Evolutionary conservation across 768 basidiomycete genomes (phyloP), one percentile per base, ranked within the genome.

Genomic region (Trametes cingulata): DNA sequence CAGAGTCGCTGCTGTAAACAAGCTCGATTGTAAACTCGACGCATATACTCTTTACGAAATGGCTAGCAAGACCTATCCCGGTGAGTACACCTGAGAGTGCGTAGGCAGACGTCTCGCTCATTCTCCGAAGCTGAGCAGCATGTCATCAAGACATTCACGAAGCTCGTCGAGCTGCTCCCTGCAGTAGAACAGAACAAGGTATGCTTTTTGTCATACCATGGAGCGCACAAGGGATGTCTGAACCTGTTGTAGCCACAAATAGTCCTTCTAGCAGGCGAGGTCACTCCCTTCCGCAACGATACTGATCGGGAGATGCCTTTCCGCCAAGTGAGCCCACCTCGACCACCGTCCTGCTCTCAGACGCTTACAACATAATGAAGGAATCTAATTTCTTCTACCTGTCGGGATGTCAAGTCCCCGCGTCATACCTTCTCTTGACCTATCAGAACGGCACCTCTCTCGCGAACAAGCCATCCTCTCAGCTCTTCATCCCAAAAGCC

Each of bases 371-470:
- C 20, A 13, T 20, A 27, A 10, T 19, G 14, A 67, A 81, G 76
- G 93, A 95, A 73, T 88, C 88, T 67, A 96, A 96, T 74, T 96
- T 96, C 71, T 87, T 83, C 75, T 96, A 93, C 71, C 79, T 96
- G 15, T 84, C 91, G 0, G 94, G 92, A 52, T 93, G 90, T 73
- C 76, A 79, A 47, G 80, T 93, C 4, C 90, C 93, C 0, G 80
- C 81, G 0, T 87, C 90, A 1, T 85, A 83, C 63, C 72, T 94
- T 13, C 74, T 94, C 19, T 74, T 90, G 9, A 73, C 80, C 1
- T 87, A 80, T 70, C 77, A 85, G 59, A 75, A 79, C 41, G 80
- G 78, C 20, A 80, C 80, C 13, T 75, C 78, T 4, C 69, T 78
- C n/a, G 75, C 73, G 3, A 68, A 69, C 9, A 70, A 69, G 0